These are phyloP conservation scores for Metschnikowia dekortorum DNA, from an alignment of 805 yeast species.

Conservation along the genomic window DNA sequence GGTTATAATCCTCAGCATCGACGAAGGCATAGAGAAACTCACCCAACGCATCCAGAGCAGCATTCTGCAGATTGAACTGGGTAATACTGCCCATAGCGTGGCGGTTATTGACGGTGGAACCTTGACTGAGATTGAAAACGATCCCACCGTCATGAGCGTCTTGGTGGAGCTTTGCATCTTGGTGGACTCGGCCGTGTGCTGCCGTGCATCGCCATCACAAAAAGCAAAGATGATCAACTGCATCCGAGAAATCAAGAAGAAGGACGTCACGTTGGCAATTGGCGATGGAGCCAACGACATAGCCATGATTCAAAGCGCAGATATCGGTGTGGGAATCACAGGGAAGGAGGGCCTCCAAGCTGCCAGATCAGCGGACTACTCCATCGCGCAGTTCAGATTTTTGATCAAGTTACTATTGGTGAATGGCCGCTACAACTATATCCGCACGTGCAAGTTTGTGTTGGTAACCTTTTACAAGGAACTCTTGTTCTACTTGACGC, in stretches of 20 bases:
- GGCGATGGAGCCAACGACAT: conserved; percentile 99
- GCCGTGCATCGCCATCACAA: conserved; percentile 96
- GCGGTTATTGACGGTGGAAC: conserved; percentile 95
- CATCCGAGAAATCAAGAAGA: conserved; percentile 65
- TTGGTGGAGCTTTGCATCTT: conserved; percentile 82
- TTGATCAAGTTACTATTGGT: conserved; percentile 79
- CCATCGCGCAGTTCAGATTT: conserved; percentile 91
- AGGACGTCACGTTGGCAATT: conserved; percentile 83
- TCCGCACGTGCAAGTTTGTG: conserved; percentile 87
- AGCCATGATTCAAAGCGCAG: conserved; percentile 99
- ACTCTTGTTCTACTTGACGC: conserved; percentile 81
- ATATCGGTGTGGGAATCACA: conserved; percentile 94
- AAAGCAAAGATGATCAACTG: conserved; percentile 84
- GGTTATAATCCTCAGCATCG: conserved; percentile 61
- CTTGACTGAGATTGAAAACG: conserved; percentile 64
- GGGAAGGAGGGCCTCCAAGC: conserved; percentile 98
- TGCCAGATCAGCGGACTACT: conserved; percentile 89
- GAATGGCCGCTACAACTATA: conserved; percentile 93
- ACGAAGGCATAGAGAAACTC: conserved; percentile 49
- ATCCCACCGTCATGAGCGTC: conserved; percentile 63
- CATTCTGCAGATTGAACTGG: conserved; percentile 64
- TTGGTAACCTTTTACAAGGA: conserved; percentile 94
- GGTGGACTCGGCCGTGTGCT: conserved; percentile 87
- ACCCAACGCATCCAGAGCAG: conserved; percentile 70
- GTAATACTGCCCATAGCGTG: conserved; percentile 88